Evolutionary conservation across 177 flowering plant species (phyloP).

Genomic region (Vitis hybrid): DNA sequence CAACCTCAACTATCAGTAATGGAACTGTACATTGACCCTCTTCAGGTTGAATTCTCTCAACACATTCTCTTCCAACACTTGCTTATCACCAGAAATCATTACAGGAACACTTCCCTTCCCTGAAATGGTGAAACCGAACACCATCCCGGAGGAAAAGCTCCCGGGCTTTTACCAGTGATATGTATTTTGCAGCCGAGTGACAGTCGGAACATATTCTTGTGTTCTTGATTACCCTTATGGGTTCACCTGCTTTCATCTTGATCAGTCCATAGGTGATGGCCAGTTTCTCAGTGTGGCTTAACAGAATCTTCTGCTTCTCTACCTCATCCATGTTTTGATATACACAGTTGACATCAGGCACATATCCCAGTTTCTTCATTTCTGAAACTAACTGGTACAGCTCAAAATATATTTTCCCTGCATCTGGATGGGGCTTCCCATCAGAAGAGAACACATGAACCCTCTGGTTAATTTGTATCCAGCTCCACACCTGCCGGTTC

Average conservation of each 20-base stretch:
- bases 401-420: slow-evolving; percentile 58
- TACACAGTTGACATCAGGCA: slow-evolving; percentile 53
- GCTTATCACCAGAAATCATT: slow-evolving; percentile 46
- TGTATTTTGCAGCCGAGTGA: slow-evolving; percentile 60
- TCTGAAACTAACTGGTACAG: slow-evolving; percentile 48
- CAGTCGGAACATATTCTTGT: slow-evolving; percentile 64
- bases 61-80: too few species aligned
- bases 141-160: slow-evolving; percentile 61
- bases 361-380: slow-evolving; percentile 56
- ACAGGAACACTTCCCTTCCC: slow-evolving; percentile 66
- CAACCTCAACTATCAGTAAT: too few species aligned
- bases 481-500: slow-evolving; percentile 49
- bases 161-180: slow-evolving; percentile 39
- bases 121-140: slow-evolving; percentile 58
- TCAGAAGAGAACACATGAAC: slow-evolving; percentile 51
- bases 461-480: slow-evolving; percentile 47
- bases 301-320: slow-evolving; percentile 50
- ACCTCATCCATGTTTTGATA: slow-evolving; percentile 43
- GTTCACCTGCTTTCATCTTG: slow-evolving; percentile 25
- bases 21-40: too few species aligned
- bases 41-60: too few species aligned
- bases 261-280: slow-evolving; percentile 70
- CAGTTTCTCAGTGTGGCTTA: slow-evolving; percentile 67
- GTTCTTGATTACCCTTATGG: slow-evolving; percentile 64
- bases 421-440: slow-evolving; percentile 48